Evolutionary conservation across 345 rosid species (phyloP), one percentile per base, ranked within the genome.

Genomic region (Iberis pinnata): DNA sequence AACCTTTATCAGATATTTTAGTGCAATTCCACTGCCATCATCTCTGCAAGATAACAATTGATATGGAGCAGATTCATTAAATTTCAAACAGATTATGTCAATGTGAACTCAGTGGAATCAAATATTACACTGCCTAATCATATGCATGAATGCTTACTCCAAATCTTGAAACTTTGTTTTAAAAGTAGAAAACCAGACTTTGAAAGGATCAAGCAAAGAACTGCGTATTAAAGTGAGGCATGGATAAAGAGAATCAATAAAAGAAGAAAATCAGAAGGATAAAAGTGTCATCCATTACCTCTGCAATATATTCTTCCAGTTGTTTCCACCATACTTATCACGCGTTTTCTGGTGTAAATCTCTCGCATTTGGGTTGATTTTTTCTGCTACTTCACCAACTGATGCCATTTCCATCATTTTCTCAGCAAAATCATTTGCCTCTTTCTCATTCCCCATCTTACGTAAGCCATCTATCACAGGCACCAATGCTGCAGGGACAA

Each of bases 401-500:
- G 86, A 77, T 75, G 81, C 83, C 88, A 80, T 77, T 61, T 80
- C 94, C 94, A 83, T 78, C 92, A 90, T 83, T 72, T 61, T 83
- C 71, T 88, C 88, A 3, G 88, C 80, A 61, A 88, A 84, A 60
- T 60, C 74, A 63, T 85, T 79, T 50, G 87, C 95, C 48, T 85
- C 80, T 13, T 67, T 74, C 71, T 85, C 85, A 49, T 74, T 77
- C 66, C 94, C 97, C 53, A 38, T 64, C 52, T 75, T 72, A 56
- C 75, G 72, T 53, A 83, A 70, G 65, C 80, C 88, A 71, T 92
- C 97, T 61, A 92, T 81, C 64, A 92, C 87, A 38, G 94, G 85
- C 88, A 92, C 81, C 62, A 85, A 81, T 57, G 83, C 67, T 43
- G 97, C 90, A 67, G 89, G 88, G 75, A 85, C 95, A 73, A 88